phyloP scores from a whole-genome alignment of 2,329 filamentous ascomycete species.

The Aspergillus sp. region DNA sequence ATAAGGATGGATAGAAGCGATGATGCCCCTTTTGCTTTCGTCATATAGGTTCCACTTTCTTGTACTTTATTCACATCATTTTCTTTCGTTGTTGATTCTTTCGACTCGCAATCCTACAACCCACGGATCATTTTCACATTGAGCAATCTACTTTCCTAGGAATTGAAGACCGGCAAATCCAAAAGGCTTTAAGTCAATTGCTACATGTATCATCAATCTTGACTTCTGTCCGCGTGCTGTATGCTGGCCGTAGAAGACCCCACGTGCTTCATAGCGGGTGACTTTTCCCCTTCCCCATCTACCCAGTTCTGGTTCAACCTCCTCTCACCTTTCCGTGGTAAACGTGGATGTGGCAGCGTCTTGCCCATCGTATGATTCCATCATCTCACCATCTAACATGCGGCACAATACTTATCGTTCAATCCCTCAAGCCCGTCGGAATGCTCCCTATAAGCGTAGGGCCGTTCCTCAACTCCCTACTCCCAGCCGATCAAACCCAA shows the following conservation, averaged over 20 bases:
- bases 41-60: slow-evolving; percentile 8
- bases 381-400: slow-evolving; percentile 18
- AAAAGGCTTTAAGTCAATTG: background rate
- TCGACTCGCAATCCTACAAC: background rate
- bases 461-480: slow-evolving; percentile 6
- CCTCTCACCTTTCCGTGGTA: background rate
- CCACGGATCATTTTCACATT: background rate
- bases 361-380: background rate
- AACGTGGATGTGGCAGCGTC: background rate
- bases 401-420: slow-evolving; percentile 10
- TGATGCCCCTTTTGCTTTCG: background rate
- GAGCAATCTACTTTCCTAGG: background rate
- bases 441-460: slow-evolving; percentile 14
- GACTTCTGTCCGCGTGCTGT: background rate
- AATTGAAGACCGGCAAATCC: background rate
- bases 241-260: background rate
- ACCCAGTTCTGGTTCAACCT: background rate
- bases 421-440: slow-evolving; percentile 13
- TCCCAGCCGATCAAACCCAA: slow-evolving; percentile 11
- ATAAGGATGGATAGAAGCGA: slow-evolving; percentile 22
- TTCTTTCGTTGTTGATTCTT: background rate
- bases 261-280: slow-evolving; percentile 8
- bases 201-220: background rate
- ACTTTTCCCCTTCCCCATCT: slow-evolving; percentile 2
- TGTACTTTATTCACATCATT: slow-evolving; percentile 1